Conservation (phyloP, 768 basidiomycete genomes). For the Butyriboletus loyo region DNA sequence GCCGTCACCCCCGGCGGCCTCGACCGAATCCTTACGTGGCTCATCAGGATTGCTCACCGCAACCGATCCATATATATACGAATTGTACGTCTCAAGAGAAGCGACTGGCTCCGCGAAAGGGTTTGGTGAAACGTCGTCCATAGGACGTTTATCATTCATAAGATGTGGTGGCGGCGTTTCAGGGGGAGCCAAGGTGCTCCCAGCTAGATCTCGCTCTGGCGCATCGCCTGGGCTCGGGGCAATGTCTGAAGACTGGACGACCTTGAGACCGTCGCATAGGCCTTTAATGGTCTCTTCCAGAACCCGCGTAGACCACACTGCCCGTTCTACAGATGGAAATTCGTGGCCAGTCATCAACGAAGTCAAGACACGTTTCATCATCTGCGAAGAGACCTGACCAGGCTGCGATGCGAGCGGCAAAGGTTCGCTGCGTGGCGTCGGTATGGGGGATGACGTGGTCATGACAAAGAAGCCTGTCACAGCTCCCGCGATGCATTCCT, state of each 20-base stretch:
- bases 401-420: constrained; percentile 49
- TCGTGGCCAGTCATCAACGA: constrained; percentile 73
- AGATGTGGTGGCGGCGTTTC: constrained; percentile 49
- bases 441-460: constrained; percentile 38
- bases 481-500: constrained; percentile 88
- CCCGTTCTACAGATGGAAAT: constrained; percentile 65
- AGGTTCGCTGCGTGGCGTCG: constrained; percentile 20
- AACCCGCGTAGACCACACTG: constrained; percentile 66
- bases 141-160: constrained; percentile 11
- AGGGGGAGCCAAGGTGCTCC: constrained; percentile 41
- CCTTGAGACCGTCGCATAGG: constrained; percentile 61
- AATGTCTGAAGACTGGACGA: constrained; percentile 17
- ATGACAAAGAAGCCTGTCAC: constrained; percentile 93
- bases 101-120: constrained; percentile 65
- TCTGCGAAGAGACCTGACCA: constrained; percentile 61
- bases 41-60: constrained; percentile 46
- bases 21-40: constrained; percentile 21
- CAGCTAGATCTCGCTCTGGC: constrained; percentile 37
- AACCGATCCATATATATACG: constrained; percentile 58
- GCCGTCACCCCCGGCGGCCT: constrained; percentile 11
- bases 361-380: constrained; percentile 67
- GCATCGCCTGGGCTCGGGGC: constrained; percentile 20
- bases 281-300: constrained; percentile 67
- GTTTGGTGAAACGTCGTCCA: constrained; percentile 58
- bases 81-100: constrained; percentile 57